Conservation (phyloP, 352 stramenopile species). For the Phytophthora citrophthora region DNA sequence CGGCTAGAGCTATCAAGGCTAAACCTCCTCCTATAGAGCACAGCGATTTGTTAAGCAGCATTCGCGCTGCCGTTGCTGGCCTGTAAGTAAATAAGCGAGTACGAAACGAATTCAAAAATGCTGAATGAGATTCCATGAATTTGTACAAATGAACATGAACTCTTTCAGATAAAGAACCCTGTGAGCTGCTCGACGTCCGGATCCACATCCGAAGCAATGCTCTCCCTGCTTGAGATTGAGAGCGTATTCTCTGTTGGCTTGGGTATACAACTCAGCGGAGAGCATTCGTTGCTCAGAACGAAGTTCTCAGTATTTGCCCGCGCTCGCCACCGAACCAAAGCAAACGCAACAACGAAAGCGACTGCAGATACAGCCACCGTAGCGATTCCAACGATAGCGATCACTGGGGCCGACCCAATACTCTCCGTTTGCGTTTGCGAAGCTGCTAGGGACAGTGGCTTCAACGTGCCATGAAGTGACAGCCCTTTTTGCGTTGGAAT, state of each 20-base stretch:
- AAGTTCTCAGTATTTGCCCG: conserved; percentile 8
- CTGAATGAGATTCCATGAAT: no score
- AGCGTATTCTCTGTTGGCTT: conserved; percentile 13
- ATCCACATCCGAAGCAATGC: neutral
- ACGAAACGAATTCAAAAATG: no score
- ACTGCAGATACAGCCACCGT: conserved; percentile 9
- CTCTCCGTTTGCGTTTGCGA: neutral
- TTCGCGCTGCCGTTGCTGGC: conserved; percentile 50
- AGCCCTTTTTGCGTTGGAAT: neutral
- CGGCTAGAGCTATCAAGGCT: conserved; percentile 8
- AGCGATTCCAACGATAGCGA: conserved; percentile 17
- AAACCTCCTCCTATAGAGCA: conserved; percentile 27
- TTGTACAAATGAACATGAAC: neutral
- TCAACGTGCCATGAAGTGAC: neutral
- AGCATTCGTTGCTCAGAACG: neutral
- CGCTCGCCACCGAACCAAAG: conserved; percentile 8
- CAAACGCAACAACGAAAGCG: conserved; percentile 13
- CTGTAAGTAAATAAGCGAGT: conserved; percentile 22
- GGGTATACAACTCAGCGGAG: conserved; percentile 3
- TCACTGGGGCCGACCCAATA: conserved; percentile 1
- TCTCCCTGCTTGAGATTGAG: conserved; percentile 14
- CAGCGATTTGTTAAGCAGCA: conserved; percentile 43
- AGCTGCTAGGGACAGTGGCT: conserved; percentile 1
- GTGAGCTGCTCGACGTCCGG: neutral
- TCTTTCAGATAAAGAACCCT: conserved; percentile 13